These are phyloP conservation scores for Artomyces pyxidatus DNA, from an alignment of 768 basidiomycete genomes.

Conservation along the genomic window DNA sequence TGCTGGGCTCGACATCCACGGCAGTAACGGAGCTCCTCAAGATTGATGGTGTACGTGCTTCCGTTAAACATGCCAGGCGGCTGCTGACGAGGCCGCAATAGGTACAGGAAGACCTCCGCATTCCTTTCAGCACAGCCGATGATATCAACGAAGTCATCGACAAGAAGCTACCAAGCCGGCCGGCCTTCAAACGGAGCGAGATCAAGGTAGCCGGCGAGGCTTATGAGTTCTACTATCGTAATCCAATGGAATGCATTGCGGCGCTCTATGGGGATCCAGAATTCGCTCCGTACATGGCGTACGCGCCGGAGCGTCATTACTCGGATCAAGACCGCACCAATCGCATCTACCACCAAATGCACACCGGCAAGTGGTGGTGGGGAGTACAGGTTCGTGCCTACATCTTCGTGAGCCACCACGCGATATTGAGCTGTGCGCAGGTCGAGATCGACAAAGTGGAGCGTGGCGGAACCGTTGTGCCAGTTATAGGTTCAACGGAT, in stretches of 20 bases:
- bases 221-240: not conserved
- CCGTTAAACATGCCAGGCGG: not conserved
- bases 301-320: not conserved
- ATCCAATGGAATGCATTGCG: not conserved
- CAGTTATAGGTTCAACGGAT: conserved; percentile 14
- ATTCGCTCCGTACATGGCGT: not conserved
- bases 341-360: conserved; percentile 16
- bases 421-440: not conserved
- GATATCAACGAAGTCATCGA: not conserved
- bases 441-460: not conserved
- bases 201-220: not conserved
- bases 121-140: not conserved
- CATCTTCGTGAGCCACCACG: not conserved
- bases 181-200: not conserved
- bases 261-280: not conserved
- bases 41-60: not conserved
- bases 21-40: not conserved
- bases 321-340: not conserved
- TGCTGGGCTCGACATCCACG: not conserved
- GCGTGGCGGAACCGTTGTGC: conserved; percentile 13
- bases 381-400: conserved; percentile 14
- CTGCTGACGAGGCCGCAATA: not conserved
- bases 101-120: not conserved
- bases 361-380: conserved; percentile 22
- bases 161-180: not conserved